Conservation (phyloP, 306 rosid genomes). For the Sicyos edulis region DNA sequence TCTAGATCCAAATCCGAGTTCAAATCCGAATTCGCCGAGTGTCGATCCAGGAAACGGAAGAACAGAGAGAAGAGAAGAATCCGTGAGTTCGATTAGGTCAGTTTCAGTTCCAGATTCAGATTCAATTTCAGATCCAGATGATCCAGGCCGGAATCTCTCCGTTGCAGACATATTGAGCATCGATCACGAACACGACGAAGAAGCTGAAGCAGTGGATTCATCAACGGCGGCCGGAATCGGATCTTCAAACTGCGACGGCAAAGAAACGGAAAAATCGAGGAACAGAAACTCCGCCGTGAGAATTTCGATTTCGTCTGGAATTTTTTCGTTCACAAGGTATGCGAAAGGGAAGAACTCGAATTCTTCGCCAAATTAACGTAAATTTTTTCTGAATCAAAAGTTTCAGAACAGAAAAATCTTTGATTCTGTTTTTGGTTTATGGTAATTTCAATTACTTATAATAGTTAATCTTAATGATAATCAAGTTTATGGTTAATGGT, state of each 20-base stretch:
- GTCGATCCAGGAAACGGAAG: background rate
- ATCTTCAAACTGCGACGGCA: background rate
- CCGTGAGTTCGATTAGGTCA: slow-evolving; percentile 17
- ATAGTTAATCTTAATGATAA: background rate
- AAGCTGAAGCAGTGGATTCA: slow-evolving; percentile 18
- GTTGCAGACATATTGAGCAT: slow-evolving; percentile 36
- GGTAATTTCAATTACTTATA: background rate
- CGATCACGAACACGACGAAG: slow-evolving; percentile 15
- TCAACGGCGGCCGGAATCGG: slow-evolving; percentile 26
- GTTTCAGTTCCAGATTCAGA: slow-evolving; percentile 11
- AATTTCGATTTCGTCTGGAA: slow-evolving; percentile 39
- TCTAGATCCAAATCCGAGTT: background rate
- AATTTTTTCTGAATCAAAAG: background rate
- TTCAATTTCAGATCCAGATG: slow-evolving; percentile 8
- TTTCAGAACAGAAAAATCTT: background rate
- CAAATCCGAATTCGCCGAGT: background rate
- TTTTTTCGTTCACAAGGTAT: slow-evolving; percentile 33
- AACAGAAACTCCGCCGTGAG: slow-evolving; percentile 27
- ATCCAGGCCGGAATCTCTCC: slow-evolving; percentile 19
- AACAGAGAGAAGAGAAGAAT: slow-evolving; percentile 21
- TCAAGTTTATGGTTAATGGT: no score
- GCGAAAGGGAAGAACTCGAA: slow-evolving; percentile 29
- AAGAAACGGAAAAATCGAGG: slow-evolving; percentile 19
- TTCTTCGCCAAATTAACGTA: slow-evolving; percentile 23
- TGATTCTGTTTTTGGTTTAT: background rate